A percentile compares a stretch with the other conserved stretches of the same genome.
phyloP scores from a whole-genome alignment of 2,329 filamentous ascomycete genomes.

The Exophiala dermatitidis region DNA sequence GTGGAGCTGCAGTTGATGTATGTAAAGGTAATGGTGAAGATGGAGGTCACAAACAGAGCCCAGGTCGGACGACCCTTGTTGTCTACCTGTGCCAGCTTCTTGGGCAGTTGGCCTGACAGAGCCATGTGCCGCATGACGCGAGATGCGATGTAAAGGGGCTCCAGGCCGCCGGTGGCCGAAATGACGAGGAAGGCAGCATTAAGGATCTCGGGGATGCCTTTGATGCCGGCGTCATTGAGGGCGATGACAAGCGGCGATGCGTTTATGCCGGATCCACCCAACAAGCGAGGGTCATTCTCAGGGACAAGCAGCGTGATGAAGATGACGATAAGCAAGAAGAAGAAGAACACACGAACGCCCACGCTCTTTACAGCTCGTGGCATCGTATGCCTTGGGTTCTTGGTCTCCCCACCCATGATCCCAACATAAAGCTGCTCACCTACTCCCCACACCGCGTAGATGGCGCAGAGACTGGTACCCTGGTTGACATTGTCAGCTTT shows the following conservation, averaged over 20 bases:
- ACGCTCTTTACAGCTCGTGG: slow-evolving; percentile 31
- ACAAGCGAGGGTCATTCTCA: slow-evolving; percentile 24
- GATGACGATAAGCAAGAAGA: slow-evolving; percentile 30
- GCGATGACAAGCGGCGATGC: slow-evolving; percentile 91
- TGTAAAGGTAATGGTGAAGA: slow-evolving; percentile 27
- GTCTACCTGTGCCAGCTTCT: slow-evolving; percentile 30
- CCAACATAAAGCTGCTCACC: slow-evolving; percentile 34
- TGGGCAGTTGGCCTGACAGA: slow-evolving; percentile 27
- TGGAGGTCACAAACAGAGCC: slow-evolving; percentile 28
- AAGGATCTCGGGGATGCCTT: slow-evolving; percentile 76
- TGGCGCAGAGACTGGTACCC: neutral
- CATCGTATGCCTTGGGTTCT: slow-evolving; percentile 33
- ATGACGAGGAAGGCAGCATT: slow-evolving; percentile 79
- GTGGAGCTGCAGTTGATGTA: slow-evolving; percentile 31
- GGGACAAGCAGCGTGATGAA: slow-evolving; percentile 29
- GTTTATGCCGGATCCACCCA: slow-evolving; percentile 28
- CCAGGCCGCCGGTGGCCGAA: slow-evolving; percentile 43
- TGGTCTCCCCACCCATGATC: slow-evolving; percentile 33
- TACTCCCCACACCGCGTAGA: neutral
- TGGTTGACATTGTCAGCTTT: neutral
- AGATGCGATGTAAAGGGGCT: slow-evolving; percentile 26
- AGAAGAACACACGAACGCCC: slow-evolving; percentile 29
- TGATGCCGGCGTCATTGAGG: slow-evolving; percentile 74
- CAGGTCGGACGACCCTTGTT: slow-evolving; percentile 29
- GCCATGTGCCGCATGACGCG: slow-evolving; percentile 31